phyloP scores from a whole-genome alignment of 2,329 filamentous ascomycete genomes.

The Graphiopsis chlorocephala region DNA sequence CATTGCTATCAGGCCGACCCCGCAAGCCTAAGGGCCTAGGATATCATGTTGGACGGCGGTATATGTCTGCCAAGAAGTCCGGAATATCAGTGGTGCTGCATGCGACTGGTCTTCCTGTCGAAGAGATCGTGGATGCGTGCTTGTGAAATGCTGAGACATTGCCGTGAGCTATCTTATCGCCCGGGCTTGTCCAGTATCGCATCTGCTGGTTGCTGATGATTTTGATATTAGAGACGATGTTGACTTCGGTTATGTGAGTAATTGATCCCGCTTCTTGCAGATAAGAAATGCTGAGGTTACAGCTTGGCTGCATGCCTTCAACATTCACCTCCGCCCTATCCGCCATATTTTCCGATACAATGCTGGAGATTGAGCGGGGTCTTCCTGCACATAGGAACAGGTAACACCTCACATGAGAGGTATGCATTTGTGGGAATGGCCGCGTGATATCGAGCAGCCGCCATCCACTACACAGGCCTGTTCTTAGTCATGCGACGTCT shows the following conservation, averaged over 20 bases:
- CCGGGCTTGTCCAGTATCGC: not conserved
- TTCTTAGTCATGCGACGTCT: not conserved
- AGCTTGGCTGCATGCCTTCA: not conserved
- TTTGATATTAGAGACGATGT: not conserved
- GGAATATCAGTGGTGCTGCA: not conserved
- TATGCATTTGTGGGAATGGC: not conserved
- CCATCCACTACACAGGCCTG: not conserved
- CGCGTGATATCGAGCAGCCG: not conserved
- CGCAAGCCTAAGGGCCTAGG: not conserved
- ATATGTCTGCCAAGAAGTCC: not conserved
- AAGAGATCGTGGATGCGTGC: not conserved
- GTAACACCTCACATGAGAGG: not conserved
- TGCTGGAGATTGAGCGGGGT: not conserved
- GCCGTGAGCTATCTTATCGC: not conserved
- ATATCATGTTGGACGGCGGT: not conserved
- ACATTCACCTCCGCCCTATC: not conserved
- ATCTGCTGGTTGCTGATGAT: not conserved
- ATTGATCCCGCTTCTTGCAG: not conserved
- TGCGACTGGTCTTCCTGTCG: not conserved
- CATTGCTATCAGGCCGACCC: not conserved
- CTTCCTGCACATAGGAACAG: not conserved
- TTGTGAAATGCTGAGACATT: not conserved
- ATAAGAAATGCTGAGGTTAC: not conserved
- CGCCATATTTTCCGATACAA: not conserved
- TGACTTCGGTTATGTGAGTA: not conserved